These are phyloP conservation scores for grape (Vitis vinifera) DNA, from an alignment of 164 flowering plant genomes.

Conservation along the genomic window ASM3070453v1 NC_081822.1:14334501-14335000, in stretches of 20 bases:
- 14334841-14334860: conserved; percentile 73
- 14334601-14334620: conserved; percentile 25
- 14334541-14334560: conserved; percentile 42
- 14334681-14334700: conserved; percentile 54
- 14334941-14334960: conserved; percentile 32
- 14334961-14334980: conserved; percentile 43
- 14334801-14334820: conserved; percentile 60
- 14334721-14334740: conserved; percentile 40
- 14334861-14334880: conserved; percentile 70
- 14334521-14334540: conserved; percentile 48
- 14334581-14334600: conserved; percentile 8
- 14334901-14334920: conserved; percentile 57
- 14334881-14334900: conserved; percentile 54
- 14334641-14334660: conserved; percentile 56
- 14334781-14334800: conserved; percentile 68
- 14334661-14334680: conserved; percentile 66
- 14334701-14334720: conserved; percentile 44
- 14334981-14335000: conserved; percentile 25
- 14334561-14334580: conserved; percentile 36
- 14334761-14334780: conserved; percentile 29
- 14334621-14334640: conserved; percentile 42
- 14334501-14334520: conserved; percentile 10
- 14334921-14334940: conserved; percentile 67
- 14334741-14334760: conserved; percentile 59
- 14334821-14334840: conserved; percentile 68